Evolutionary conservation across 129 eudicot species (phyloP).

Genomic region (Glebionis coronaria): DNA sequence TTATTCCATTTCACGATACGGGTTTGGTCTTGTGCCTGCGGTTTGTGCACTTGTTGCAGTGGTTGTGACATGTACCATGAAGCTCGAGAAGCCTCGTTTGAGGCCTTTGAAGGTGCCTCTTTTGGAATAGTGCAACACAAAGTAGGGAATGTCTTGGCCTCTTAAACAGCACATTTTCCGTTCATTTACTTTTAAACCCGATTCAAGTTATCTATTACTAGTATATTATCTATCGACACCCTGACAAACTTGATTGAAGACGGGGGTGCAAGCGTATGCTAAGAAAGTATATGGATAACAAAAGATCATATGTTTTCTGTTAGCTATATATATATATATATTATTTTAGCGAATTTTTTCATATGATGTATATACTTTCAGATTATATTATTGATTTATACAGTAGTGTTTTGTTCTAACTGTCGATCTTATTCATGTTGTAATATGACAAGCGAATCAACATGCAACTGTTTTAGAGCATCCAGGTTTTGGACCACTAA

Average conservation of each 20-base stretch:
- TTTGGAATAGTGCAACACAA: constrained; percentile 35
- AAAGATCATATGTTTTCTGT: background rate
- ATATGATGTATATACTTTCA: background rate
- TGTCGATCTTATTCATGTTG: no score
- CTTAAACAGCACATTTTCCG: background rate
- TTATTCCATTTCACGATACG: constrained; percentile 63
- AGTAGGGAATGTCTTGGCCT: background rate
- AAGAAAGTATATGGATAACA: constrained; percentile 6
- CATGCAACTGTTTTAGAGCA: no score
- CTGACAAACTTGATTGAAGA: constrained; percentile 20
- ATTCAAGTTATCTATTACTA: constrained; percentile 6
- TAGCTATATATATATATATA: no score
- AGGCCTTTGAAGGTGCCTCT: constrained; percentile 55
- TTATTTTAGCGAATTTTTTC: background rate
- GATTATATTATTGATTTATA: background rate
- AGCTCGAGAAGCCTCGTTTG: constrained; percentile 47
- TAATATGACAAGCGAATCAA: no score
- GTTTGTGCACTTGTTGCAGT: constrained; percentile 62
- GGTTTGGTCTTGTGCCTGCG: constrained; percentile 79
- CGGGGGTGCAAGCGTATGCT: constrained; percentile 26
- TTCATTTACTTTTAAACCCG: background rate
- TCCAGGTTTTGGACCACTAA: no score
- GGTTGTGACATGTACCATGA: constrained; percentile 62
- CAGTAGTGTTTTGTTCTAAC: no score
- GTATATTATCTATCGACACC: background rate